phyloP scores from a whole-genome alignment of 495 filamentous ascomycete species.

The Halenospora varia region DNA sequence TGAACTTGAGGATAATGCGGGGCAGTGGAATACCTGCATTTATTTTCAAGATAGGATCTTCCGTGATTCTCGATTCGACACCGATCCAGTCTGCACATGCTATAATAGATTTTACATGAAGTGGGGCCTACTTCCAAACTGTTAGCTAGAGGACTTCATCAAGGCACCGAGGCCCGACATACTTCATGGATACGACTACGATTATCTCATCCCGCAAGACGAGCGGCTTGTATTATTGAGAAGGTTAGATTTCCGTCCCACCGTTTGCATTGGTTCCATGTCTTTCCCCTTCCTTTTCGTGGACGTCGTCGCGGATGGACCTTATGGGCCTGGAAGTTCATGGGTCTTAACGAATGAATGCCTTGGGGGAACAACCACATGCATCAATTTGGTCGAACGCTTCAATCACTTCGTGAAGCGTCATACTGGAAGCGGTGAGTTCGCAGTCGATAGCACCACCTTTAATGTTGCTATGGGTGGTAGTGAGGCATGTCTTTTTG shows the following conservation, averaged over 20 bases:
- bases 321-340: constrained; percentile 11
- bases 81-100: constrained; percentile 19
- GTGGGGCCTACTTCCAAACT: constrained; percentile 16
- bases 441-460: constrained; percentile 24
- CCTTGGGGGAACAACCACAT: constrained; percentile 23
- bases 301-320: constrained; percentile 27
- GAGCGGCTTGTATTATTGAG: no score
- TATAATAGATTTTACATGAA: constrained; percentile 18
- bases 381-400: constrained; percentile 23
- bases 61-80: constrained; percentile 14
- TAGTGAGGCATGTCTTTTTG: constrained; percentile 28
- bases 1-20: no score
- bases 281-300: constrained; percentile 22
- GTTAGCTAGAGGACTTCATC: no score
- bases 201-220: no score
- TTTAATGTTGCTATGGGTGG: constrained; percentile 33
- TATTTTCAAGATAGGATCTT: constrained; percentile 7
- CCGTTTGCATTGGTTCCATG: no score
- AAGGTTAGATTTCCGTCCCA: no score
- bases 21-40: no score
- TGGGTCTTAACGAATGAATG: constrained; percentile 32
- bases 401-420: constrained; percentile 23
- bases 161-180: constrained; percentile 24
- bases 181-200: constrained; percentile 23
- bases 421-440: constrained; percentile 19